These are phyloP conservation scores for Amanita pallidorosea DNA, from an alignment of 768 basidiomycete species.

Conservation along the genomic window DNA sequence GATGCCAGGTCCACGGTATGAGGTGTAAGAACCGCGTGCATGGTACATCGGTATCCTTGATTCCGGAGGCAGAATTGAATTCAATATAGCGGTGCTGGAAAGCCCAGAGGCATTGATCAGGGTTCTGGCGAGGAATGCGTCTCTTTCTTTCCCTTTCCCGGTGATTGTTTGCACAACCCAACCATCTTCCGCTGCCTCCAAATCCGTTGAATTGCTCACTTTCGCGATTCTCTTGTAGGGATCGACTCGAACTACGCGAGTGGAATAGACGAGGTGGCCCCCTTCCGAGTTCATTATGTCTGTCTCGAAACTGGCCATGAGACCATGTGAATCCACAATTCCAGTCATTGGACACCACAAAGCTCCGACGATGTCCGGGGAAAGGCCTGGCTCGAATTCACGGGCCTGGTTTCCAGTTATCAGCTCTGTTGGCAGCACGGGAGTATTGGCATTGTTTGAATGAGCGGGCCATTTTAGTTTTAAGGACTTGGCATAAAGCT, in stretches of 20 bases:
- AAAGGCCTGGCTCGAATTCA: constrained; percentile 78
- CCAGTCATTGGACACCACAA: constrained; percentile 83
- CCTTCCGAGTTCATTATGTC: constrained; percentile 65
- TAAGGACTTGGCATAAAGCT: constrained; percentile 53
- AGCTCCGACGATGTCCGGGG: constrained; percentile 54
- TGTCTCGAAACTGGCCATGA: constrained; percentile 76
- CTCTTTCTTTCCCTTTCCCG: constrained; percentile 29
- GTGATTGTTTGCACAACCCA: constrained; percentile 86
- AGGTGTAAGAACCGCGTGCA: constrained; percentile 79
- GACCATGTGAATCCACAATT: constrained; percentile 77
- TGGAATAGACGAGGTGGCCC: constrained; percentile 67
- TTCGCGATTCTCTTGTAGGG: constrained; percentile 25
- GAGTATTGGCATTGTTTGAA: constrained; percentile 18
- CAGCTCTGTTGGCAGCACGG: constrained; percentile 52
- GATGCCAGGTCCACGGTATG: constrained; percentile 75
- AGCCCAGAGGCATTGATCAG: constrained; percentile 81
- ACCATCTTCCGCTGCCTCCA: constrained; percentile 37
- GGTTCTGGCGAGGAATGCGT: constrained; percentile 62
- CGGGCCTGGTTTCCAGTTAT: constrained; percentile 58
- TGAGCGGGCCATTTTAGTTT: constrained; percentile 39
- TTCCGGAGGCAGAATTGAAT: constrained; percentile 49
- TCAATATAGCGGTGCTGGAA: constrained; percentile 58
- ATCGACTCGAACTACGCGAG: constrained; percentile 81
- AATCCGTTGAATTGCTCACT: constrained; percentile 12
- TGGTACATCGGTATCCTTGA: constrained; percentile 66